Evolutionary conservation across 495 filamentous ascomycete species (phyloP).

Genomic region (Hypoxylon perforatum): DNA sequence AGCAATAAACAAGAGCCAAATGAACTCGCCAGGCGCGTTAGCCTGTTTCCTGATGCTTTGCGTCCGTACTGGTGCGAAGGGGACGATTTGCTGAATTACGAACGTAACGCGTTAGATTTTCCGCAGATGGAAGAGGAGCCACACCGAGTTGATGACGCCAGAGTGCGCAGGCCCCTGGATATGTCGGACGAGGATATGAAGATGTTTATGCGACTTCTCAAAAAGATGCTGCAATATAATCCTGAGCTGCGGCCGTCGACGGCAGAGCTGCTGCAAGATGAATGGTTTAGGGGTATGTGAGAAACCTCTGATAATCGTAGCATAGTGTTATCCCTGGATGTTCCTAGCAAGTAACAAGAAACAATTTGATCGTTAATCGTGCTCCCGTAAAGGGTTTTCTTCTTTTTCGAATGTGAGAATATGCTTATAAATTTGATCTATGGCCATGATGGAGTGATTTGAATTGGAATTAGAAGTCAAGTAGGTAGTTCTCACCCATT

Average conservation of each 20-base stretch:
- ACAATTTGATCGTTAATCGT: too few species aligned
- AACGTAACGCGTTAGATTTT: background rate
- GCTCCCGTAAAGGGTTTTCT: too few species aligned
- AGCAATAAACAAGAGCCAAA: background rate
- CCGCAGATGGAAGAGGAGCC: background rate
- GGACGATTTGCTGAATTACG: background rate
- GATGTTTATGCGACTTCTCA: slow-evolving; percentile 1
- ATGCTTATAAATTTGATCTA: too few species aligned
- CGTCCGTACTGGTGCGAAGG: background rate
- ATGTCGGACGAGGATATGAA: slow-evolving; percentile 4
- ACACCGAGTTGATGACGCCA: background rate
- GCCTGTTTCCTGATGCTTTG: background rate
- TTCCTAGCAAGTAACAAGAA: background rate
- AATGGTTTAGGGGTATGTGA: slow-evolving; percentile 3
- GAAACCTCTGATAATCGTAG: background rate
- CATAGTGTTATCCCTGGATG: background rate
- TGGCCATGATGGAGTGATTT: too few species aligned
- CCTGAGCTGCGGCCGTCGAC: slow-evolving; percentile 4
- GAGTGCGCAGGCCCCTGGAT: slow-evolving; percentile 3
- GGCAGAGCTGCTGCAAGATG: background rate
- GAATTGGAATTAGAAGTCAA: too few species aligned
- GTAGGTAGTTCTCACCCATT: too few species aligned
- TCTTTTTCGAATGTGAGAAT: too few species aligned
- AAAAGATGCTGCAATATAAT: slow-evolving; percentile 4
- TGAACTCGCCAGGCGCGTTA: background rate